phyloP scores from a whole-genome alignment of 2,329 filamentous ascomycete genomes.

The Sporothrix schenckii region DNA sequence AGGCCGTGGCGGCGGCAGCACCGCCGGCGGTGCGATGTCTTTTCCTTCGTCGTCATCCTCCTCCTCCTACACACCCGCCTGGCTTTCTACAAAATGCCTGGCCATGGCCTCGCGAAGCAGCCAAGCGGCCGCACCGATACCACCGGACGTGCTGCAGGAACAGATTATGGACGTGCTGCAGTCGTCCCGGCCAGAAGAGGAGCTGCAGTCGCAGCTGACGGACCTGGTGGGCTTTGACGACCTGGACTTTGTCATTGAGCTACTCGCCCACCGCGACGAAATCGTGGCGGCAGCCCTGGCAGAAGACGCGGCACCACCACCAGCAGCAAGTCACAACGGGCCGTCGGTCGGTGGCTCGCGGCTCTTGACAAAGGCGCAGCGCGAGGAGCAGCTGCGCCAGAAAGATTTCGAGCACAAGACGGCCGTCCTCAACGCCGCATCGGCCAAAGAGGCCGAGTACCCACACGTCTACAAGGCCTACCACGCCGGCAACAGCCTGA shows the following conservation, averaged over 20 bases:
- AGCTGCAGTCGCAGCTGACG: slow-evolving; percentile 85
- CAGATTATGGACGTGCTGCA: slow-evolving; percentile 76
- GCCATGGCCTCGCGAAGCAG: slow-evolving; percentile 60
- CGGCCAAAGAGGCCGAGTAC: slow-evolving; percentile 74
- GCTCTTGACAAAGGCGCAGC: slow-evolving; percentile 73
- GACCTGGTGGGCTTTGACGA: slow-evolving; percentile 93
- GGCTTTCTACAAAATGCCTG: slow-evolving; percentile 72
- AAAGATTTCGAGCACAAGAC: slow-evolving; percentile 84
- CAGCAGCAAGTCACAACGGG: slow-evolving; percentile 37
- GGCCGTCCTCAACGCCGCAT: slow-evolving; percentile 68
- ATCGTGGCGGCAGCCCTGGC: slow-evolving; percentile 55
- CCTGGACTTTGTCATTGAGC: slow-evolving; percentile 86
- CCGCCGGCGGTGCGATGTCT: not conserved
- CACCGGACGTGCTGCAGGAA: slow-evolving; percentile 69
- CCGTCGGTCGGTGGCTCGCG: slow-evolving; percentile 44
- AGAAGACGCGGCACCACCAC: slow-evolving; percentile 41
- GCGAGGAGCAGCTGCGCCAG: slow-evolving; percentile 74
- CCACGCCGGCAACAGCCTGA: slow-evolving; percentile 82
- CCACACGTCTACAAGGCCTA: slow-evolving; percentile 91
- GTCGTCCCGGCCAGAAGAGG: slow-evolving; percentile 71
- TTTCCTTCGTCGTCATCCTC: too few relatives aligned
- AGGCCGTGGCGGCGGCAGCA: slow-evolving; percentile 39
- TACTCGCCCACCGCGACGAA: slow-evolving; percentile 76
- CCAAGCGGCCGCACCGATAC: slow-evolving; percentile 58
- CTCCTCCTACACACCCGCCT: slow-evolving; percentile 60